Percentiles rank a stretch among this genome's conserved stretches.
Conservation (phyloP, 2,329 filamentous ascomycete species). For the Pseudogymnoascus sp. region DNA sequence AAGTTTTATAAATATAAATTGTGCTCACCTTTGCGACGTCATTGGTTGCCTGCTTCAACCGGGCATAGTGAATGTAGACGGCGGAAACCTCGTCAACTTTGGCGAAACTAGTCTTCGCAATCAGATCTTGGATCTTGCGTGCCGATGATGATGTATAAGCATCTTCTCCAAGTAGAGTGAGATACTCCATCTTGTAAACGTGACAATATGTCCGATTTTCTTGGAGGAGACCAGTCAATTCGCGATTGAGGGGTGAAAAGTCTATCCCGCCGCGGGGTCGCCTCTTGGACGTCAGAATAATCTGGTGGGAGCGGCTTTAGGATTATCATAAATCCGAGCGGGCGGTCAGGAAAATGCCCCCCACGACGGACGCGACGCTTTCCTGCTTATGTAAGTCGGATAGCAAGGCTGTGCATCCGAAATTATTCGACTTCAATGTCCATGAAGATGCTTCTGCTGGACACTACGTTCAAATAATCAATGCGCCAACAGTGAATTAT, state of each 20-base stretch:
- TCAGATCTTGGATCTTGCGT: conserved; percentile 20
- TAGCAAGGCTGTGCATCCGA: conserved; percentile 1
- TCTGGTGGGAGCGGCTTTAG: conserved; percentile 1
- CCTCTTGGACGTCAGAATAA: conserved; percentile 9
- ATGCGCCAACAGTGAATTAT: neutral
- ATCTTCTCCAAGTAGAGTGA: conserved; percentile 23
- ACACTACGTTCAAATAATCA: neutral
- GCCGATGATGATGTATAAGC: conserved; percentile 26
- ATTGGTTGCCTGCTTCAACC: conserved; percentile 18
- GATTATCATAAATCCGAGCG: conserved; percentile 1
- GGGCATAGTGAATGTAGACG: conserved; percentile 26
- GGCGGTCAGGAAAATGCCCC: neutral
- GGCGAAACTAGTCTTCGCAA: conserved; percentile 13
- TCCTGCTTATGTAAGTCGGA: neutral
- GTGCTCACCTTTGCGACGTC: conserved; percentile 13
- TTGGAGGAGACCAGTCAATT: conserved; percentile 7
- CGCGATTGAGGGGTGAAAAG: conserved; percentile 7
- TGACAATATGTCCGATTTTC: conserved; percentile 10
- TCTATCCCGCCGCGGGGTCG: conserved; percentile 10
- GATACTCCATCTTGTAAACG: conserved; percentile 22
- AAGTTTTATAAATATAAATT: neutral
- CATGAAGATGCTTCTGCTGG: neutral
- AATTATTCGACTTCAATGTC: conserved; percentile 1
- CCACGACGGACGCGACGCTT: neutral
- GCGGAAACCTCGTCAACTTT: conserved; percentile 23